phyloP scores from a whole-genome alignment of 768 basidiomycete species.

The Antrodiella citrinella region DNA sequence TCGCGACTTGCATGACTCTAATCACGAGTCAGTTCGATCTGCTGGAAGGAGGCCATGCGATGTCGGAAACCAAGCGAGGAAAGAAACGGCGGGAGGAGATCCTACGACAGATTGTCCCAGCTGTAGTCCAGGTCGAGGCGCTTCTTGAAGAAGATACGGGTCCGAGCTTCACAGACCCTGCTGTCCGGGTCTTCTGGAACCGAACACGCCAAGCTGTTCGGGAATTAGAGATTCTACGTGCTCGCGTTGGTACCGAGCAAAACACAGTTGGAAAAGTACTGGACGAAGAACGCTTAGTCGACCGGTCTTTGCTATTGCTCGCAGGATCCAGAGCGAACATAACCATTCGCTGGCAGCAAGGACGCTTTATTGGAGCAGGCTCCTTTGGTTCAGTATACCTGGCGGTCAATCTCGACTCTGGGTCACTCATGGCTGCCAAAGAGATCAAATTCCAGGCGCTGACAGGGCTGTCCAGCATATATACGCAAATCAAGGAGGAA shows the following conservation, averaged over 20 bases:
- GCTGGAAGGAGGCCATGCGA: constrained; percentile 87
- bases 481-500: constrained; percentile 92
- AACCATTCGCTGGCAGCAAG: constrained; percentile 96
- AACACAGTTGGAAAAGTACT: constrained; percentile 84
- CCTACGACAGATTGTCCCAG: constrained; percentile 43
- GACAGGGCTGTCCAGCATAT: constrained; percentile 78
- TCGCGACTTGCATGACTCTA: constrained; percentile 92
- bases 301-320: constrained; percentile 87
- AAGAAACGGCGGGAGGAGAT: constrained; percentile 74
- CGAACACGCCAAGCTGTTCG: constrained; percentile 49
- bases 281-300: constrained; percentile 89
- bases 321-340: constrained; percentile 93
- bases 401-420: constrained; percentile 92
- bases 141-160: constrained; percentile 41
- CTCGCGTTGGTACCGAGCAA: constrained; percentile 55
- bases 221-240: constrained; percentile 59
- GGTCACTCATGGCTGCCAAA: constrained; percentile 97
- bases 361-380: constrained; percentile 95
- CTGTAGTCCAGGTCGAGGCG: constrained; percentile 17
- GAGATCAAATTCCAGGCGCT: constrained; percentile 97
- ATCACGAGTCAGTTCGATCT: constrained; percentile 97
- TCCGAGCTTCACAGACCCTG: constrained; percentile 47
- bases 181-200: constrained; percentile 73
- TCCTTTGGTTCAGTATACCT: constrained; percentile 99
- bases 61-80: constrained; percentile 80